Conservation (phyloP, 805 yeast genomes). For the Saccharomycopsis sp. region DNA sequence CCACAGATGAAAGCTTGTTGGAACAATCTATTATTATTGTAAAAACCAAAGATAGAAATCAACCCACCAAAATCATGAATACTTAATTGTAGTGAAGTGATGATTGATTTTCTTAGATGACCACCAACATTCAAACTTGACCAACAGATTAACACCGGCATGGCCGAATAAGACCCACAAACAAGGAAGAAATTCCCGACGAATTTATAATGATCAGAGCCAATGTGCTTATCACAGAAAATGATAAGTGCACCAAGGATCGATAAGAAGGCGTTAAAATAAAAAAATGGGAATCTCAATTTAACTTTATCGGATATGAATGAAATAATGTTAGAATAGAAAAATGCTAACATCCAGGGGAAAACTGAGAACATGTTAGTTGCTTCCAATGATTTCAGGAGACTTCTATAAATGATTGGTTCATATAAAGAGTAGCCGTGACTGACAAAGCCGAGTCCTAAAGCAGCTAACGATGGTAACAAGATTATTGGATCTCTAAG, state of each 20-base stretch:
- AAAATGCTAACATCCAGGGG: conserved; percentile 45
- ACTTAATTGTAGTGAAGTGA: conserved; percentile 56
- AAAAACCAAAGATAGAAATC: conserved; percentile 10
- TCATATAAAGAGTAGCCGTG: conserved; percentile 71
- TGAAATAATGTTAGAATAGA: conserved; percentile 1
- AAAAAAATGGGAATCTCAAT: conserved; percentile 36
- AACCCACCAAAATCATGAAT: conserved; percentile 35
- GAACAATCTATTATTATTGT: conserved; percentile 33
- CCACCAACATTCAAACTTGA: conserved; percentile 32
- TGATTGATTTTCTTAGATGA: conserved; percentile 51
- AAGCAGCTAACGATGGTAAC: conserved; percentile 52
- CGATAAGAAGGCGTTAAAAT: conserved; percentile 23
- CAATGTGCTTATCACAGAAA: conserved; percentile 3
- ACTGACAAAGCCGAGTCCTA: conserved; percentile 58
- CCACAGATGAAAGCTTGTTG: conserved; percentile 41
- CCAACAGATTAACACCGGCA: conserved; percentile 68
- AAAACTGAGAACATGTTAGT: conserved; percentile 45
- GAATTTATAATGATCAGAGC: conserved; percentile 9
- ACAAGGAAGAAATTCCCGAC: conserved; percentile 28
- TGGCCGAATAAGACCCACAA: conserved; percentile 45
- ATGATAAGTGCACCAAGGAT: conserved; percentile 10
- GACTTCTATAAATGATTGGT: conserved; percentile 54
- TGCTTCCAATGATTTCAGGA: conserved; percentile 59
- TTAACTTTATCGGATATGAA: conserved; percentile 36
- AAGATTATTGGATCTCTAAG: conserved; percentile 55